A percentile compares a stretch with the other conserved stretches of the same genome.
Evolutionary conservation across 2,329 filamentous ascomycete genomes (phyloP).

Genomic region (Nemania bipapillata): DNA sequence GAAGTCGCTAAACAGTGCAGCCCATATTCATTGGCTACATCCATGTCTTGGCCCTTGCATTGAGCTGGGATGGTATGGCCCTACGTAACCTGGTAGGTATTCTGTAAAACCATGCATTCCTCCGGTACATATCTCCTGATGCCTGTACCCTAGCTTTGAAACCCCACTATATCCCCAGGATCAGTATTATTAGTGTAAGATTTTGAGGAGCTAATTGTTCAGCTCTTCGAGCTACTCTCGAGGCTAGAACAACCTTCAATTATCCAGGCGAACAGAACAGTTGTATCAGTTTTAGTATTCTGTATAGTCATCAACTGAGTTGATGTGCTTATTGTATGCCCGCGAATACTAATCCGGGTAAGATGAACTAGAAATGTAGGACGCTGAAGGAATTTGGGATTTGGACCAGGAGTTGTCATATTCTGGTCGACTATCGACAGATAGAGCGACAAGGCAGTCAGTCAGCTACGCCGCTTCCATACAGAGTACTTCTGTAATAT

Average conservation of each 20-base stretch:
- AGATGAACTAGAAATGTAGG: background rate
- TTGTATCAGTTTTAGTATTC: no score
- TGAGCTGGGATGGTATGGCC: background rate
- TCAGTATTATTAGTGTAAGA: no score
- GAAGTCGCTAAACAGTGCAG: background rate
- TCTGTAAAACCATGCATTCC: background rate
- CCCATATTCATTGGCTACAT: background rate
- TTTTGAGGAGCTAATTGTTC: no score
- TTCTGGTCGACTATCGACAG: background rate
- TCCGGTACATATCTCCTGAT: background rate
- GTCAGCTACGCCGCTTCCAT: background rate
- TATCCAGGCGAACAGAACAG: no score
- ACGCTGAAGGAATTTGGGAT: background rate
- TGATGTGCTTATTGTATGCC: background rate
- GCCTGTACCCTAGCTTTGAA: background rate
- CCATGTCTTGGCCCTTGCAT: constrained; percentile 10
- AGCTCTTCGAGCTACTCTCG: no score
- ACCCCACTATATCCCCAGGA: background rate
- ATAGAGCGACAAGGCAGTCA: background rate
- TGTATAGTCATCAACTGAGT: no score
- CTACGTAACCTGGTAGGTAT: background rate
- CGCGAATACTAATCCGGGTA: no score
- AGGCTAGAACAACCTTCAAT: no score
- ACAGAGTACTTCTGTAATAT: background rate
- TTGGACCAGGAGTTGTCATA: background rate